Percentiles rank a stretch among this genome's conserved stretches.
Conservation (phyloP, 164 flowering plant genomes). For the Magnolia changhungtana region DNA sequence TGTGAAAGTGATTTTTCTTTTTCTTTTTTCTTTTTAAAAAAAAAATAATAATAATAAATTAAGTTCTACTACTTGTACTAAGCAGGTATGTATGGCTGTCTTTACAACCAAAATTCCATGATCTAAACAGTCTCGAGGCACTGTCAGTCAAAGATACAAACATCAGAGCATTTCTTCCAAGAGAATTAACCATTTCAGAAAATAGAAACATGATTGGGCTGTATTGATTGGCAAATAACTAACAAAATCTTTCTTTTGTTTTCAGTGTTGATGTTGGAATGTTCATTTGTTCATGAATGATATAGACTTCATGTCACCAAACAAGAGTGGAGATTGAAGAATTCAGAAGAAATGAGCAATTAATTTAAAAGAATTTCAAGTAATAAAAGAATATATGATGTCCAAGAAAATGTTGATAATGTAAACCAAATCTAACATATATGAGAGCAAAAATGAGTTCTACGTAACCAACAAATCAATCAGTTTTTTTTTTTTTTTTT, state of each 20-base stretch:
- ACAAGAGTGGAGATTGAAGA: background rate
- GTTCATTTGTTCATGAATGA: background rate
- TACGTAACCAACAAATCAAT: no score
- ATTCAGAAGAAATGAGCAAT: no score
- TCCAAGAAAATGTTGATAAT: no score
- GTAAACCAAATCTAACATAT: no score
- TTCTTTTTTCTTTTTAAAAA: no score
- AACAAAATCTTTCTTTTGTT: background rate
- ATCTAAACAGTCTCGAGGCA: background rate
- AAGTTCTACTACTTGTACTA: background rate
- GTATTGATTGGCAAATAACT: background rate
- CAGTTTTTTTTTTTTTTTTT: no score
- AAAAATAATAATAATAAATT: no score
- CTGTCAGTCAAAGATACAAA: background rate
- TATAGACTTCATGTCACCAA: no score
- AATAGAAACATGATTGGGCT: background rate
- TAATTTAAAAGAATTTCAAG: no score
- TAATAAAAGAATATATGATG: no score
- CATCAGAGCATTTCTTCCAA: background rate
- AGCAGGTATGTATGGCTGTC: background rate
- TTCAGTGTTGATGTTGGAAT: background rate
- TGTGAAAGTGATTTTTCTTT: background rate
- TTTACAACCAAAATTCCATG: background rate
- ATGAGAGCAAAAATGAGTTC: no score
- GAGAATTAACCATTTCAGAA: background rate